Conservation (phyloP, 179 eudicot genomes). For the Beta lomatogona region DNA sequence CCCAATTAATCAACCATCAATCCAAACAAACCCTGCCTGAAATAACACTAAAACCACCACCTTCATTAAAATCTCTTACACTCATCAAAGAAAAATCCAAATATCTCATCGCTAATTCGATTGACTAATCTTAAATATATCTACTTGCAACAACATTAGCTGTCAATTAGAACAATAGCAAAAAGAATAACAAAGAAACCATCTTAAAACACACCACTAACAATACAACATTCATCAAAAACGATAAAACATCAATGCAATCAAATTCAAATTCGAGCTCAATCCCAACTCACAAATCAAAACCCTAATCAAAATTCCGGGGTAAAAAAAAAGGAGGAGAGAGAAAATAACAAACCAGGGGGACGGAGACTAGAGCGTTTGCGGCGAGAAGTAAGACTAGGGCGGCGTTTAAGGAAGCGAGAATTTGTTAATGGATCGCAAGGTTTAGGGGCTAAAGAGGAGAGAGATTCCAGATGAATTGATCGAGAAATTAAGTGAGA, state of each 20-base stretch:
- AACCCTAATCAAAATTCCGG: not conserved
- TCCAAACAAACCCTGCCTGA: no score
- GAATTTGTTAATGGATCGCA: conserved; percentile 59
- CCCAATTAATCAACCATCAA: not conserved
- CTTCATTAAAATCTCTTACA: not conserved
- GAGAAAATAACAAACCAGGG: conserved; percentile 41
- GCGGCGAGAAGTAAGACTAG: conserved; percentile 53
- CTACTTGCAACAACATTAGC: no score
- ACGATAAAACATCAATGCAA: not conserved
- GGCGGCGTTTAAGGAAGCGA: conserved; percentile 74
- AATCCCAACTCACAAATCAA: not conserved
- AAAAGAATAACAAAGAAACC: no score
- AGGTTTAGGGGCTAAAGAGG: conserved; percentile 42
- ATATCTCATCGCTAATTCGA: no score
- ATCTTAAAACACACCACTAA: not conserved
- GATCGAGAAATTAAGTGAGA: conserved; percentile 32
- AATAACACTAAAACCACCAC: not conserved
- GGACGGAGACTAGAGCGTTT: conserved; percentile 74
- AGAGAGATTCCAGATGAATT: conserved; percentile 45
- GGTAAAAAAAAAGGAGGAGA: not conserved
- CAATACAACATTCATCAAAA: not conserved
- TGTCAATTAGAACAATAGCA: no score
- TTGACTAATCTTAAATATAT: no score
- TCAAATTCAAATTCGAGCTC: not conserved
- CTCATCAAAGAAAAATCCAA: not conserved